Evolutionary conservation across 495 filamentous ascomycete genomes (phyloP).

Genomic region (Daldinia bambusicola): DNA sequence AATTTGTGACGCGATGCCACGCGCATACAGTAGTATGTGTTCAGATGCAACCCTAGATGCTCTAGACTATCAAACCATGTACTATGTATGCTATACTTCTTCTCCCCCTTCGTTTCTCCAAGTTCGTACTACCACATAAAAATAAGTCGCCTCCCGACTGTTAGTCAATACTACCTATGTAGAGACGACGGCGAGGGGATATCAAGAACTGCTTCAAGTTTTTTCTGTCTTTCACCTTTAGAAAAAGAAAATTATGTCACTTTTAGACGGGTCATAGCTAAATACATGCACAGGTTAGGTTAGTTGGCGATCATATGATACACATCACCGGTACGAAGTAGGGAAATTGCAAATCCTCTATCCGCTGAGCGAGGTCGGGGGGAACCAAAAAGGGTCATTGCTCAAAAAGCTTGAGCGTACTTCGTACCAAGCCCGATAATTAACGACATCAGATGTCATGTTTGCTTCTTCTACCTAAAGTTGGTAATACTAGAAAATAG

Average conservation of each 20-base stretch:
- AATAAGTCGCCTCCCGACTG: background rate
- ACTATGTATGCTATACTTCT: background rate
- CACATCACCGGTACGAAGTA: constrained; percentile 7
- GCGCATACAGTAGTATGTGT: constrained; percentile 39
- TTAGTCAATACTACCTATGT: background rate
- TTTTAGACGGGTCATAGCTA: background rate
- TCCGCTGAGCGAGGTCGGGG: constrained; percentile 25
- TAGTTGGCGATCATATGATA: constrained; percentile 31
- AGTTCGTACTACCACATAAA: constrained; percentile 23
- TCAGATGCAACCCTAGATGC: constrained; percentile 37
- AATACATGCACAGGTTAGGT: background rate
- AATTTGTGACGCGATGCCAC: constrained; percentile 43
- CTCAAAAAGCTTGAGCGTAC: constrained; percentile 8
- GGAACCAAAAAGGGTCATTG: constrained; percentile 16
- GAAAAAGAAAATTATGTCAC: background rate
- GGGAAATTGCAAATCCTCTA: constrained; percentile 21
- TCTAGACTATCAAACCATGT: constrained; percentile 13
- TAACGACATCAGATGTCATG: background rate
- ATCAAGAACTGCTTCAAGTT: background rate
- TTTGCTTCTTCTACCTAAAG: constrained; percentile 3
- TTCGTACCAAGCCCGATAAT: background rate
- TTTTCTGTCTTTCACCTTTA: background rate
- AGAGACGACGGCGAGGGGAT: background rate
- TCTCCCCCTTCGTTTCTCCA: background rate
- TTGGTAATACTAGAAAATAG: constrained; percentile 8